Evolutionary conservation across 129 eudicot species (phyloP).

Genomic region (Flaveria robusta): DNA sequence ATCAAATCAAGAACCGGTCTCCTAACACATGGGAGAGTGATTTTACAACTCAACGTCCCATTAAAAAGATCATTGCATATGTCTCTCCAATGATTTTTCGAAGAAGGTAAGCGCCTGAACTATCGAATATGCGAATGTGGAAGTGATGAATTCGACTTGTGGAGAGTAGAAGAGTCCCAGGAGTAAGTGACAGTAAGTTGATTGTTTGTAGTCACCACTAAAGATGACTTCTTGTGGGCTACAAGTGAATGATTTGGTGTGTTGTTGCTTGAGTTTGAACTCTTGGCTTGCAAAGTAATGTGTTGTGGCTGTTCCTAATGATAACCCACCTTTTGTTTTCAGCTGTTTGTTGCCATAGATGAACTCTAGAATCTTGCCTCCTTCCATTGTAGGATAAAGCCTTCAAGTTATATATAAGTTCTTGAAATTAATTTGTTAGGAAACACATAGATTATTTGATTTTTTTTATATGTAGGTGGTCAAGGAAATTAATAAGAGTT

Average conservation of each 20-base stretch:
- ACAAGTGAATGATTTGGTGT: conserved; percentile 61
- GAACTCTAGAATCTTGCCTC: conserved; percentile 72
- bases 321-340: conserved; percentile 72
- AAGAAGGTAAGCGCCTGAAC: conserved; percentile 70
- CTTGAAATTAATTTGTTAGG: not conserved
- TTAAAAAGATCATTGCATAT: conserved; percentile 53
- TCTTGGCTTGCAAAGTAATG: conserved; percentile 64
- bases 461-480: no score
- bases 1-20: conserved; percentile 42
- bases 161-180: conserved; percentile 56
- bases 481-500: no score
- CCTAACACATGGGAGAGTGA: conserved; percentile 44
- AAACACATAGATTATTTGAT: no score
- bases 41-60: conserved; percentile 54
- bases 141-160: conserved; percentile 64
- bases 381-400: conserved; percentile 68
- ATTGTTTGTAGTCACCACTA: conserved; percentile 68
- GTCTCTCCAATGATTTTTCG: conserved; percentile 60
- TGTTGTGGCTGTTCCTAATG: conserved; percentile 78
- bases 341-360: conserved; percentile 73
- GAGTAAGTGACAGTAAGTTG: conserved; percentile 85
- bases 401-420: conserved; percentile 41
- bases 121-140: conserved; percentile 67
- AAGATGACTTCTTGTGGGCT: conserved; percentile 78
- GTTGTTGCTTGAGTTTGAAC: conserved; percentile 57